These are phyloP conservation scores for Zea luxurians DNA, from an alignment of 176 grass and related monocot species.

Conservation along the genomic window DNA sequence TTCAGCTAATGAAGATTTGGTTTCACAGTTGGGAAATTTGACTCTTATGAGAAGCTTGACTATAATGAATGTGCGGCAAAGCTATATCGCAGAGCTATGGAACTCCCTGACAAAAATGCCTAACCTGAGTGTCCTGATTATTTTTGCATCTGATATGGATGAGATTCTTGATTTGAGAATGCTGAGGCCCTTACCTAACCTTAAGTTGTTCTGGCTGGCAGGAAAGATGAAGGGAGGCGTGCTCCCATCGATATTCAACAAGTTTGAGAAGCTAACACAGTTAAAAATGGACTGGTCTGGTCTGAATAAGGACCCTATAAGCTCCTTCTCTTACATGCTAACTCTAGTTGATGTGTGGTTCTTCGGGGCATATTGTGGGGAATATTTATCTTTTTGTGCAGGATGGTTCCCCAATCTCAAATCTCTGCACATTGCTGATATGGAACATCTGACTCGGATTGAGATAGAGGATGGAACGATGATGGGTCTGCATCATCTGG, in stretches of 20 bases:
- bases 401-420: constrained; percentile 57
- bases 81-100: constrained; percentile 29
- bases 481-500: constrained; percentile 25
- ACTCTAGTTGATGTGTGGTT: constrained; percentile 39
- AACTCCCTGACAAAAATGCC: constrained; percentile 46
- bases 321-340: constrained; percentile 40
- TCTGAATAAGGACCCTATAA: constrained; percentile 54
- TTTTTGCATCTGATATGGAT: constrained; percentile 17
- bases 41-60: constrained; percentile 41
- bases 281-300: constrained; percentile 42
- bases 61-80: constrained; percentile 35
- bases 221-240: constrained; percentile 36
- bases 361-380: constrained; percentile 29
- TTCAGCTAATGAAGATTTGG: constrained; percentile 32
- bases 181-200: constrained; percentile 29
- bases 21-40: constrained; percentile 32
- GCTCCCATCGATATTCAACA: constrained; percentile 19
- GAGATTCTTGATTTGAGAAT: constrained; percentile 40
- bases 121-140: constrained; percentile 20
- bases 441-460: constrained; percentile 40
- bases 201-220: constrained; percentile 32
- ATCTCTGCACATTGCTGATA: constrained; percentile 31
- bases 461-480: constrained; percentile 50
- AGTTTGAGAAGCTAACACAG: constrained; percentile 25
- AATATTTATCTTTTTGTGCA: constrained; percentile 33